phyloP scores from a whole-genome alignment of 768 basidiomycete species.

The Boletus sp. region DNA sequence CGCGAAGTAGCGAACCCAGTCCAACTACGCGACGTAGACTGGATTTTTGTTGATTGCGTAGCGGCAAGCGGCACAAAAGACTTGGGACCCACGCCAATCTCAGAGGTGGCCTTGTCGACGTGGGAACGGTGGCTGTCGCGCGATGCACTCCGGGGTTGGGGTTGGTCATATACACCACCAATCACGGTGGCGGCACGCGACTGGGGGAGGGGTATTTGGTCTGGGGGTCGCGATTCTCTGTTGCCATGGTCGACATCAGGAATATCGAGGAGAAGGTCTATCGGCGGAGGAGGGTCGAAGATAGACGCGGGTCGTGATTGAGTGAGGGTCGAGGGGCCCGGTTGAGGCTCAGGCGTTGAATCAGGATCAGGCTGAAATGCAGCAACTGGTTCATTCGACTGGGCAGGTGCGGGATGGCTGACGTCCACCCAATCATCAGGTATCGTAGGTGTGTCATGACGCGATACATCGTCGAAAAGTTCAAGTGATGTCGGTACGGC shows the following conservation, averaged over 20 bases:
- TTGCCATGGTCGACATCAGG: slow-evolving; percentile 14
- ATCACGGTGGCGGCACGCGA: slow-evolving; percentile 32
- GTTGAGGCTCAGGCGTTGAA: neutral
- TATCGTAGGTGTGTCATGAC: slow-evolving; percentile 16
- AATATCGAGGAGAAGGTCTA: slow-evolving; percentile 15
- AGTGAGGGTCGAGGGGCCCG: neutral
- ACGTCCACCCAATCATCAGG: slow-evolving; percentile 33
- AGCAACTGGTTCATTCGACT: slow-evolving; percentile 3
- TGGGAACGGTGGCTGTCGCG: slow-evolving; percentile 12
- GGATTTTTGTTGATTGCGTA: neutral
- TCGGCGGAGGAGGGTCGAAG: slow-evolving; percentile 4
- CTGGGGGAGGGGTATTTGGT: slow-evolving; percentile 23
- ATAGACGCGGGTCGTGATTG: slow-evolving; percentile 16
- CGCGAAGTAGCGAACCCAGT: neutral
- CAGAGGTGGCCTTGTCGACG: slow-evolving; percentile 19
- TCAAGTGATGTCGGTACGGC: slow-evolving; percentile 1
- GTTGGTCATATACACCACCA: slow-evolving; percentile 25
- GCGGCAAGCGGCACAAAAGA: slow-evolving; percentile 3
- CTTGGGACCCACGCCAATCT: slow-evolving; percentile 21
- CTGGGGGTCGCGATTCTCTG: slow-evolving; percentile 11
- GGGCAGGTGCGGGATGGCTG: slow-evolving; percentile 4
- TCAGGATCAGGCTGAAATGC: slow-evolving; percentile 5
- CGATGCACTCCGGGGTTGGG: slow-evolving; percentile 13
- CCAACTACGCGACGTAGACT: slow-evolving; percentile 6
- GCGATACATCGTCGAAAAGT: slow-evolving; percentile 14